Percentiles rank a stretch among this genome's conserved stretches.
These are phyloP conservation scores for Colletotrichum falcatum DNA, from an alignment of 2,329 filamentous ascomycete genomes.

Conservation along the genomic window DNA sequence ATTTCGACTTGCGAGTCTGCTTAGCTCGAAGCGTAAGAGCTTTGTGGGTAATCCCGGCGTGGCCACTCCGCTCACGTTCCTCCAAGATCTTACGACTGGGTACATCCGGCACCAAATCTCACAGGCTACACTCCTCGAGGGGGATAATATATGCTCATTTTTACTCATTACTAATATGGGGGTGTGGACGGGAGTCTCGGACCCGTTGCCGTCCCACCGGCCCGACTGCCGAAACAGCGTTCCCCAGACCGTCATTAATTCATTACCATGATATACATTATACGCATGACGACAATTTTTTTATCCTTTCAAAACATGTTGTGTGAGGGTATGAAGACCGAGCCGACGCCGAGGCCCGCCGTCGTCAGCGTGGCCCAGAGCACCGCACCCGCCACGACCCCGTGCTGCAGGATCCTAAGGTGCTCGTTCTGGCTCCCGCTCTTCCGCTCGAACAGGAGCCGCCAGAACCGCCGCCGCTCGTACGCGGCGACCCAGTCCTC, in stretches of 20 bases:
- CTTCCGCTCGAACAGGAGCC: slow-evolving; percentile 44
- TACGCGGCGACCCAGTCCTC: slow-evolving; percentile 45
- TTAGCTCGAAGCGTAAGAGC: background rate
- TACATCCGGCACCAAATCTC: background rate
- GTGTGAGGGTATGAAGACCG: slow-evolving; percentile 42
- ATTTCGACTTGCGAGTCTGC: background rate
- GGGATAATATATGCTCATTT: background rate
- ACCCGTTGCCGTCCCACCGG: background rate
- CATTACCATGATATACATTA: slow-evolving; percentile 3
- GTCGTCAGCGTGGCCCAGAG: slow-evolving; percentile 47
- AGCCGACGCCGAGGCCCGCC: slow-evolving; percentile 42
- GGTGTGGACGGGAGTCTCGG: background rate
- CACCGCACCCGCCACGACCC: slow-evolving; percentile 46
- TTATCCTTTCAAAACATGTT: slow-evolving; percentile 23
- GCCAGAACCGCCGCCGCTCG: slow-evolving; percentile 37
- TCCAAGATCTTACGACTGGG: background rate
- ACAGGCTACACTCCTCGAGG: background rate
- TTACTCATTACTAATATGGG: background rate
- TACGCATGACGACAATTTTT: background rate
- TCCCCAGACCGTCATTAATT: background rate
- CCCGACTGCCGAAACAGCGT: background rate
- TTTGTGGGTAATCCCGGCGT: background rate
- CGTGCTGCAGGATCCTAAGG: slow-evolving; percentile 47
- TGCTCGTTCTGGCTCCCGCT: slow-evolving; percentile 44
- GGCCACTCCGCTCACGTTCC: background rate